Evolutionary conservation across 106 monocot species (phyloP).

Genomic region (Hemerocallis citrina): DNA sequence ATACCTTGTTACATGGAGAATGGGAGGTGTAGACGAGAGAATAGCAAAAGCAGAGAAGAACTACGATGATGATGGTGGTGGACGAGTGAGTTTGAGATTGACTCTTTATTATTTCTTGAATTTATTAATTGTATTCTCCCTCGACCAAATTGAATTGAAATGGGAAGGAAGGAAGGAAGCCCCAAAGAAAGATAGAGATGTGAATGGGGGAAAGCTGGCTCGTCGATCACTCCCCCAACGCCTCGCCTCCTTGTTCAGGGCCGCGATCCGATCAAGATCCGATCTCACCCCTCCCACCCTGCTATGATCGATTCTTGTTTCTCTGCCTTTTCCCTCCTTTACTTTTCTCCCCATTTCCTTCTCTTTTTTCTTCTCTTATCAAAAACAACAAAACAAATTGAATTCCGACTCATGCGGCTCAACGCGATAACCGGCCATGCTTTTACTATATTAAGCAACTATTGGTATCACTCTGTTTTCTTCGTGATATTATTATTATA

Average conservation of each 20-base stretch:
- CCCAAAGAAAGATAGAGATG: neutral
- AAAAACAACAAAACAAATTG: too few relatives aligned
- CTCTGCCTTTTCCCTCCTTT: neutral
- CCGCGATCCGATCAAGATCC: conserved; percentile 3
- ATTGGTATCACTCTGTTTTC: too few relatives aligned
- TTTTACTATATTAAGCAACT: too few relatives aligned
- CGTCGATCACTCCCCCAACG: neutral
- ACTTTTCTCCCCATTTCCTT: neutral
- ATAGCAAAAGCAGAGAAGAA: too few relatives aligned
- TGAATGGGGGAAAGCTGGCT: neutral
- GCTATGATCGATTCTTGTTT: neutral
- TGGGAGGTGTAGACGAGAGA: too few relatives aligned
- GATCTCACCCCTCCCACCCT: conserved; percentile 15
- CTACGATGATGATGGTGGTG: neutral
- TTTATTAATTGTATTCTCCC: too few relatives aligned
- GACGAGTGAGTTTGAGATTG: too few relatives aligned
- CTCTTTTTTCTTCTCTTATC: neutral
- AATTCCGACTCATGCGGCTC: too few relatives aligned
- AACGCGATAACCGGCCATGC: too few relatives aligned
- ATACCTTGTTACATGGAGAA: too few relatives aligned
- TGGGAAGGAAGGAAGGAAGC: conserved; percentile 3
- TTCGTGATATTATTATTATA: too few relatives aligned
- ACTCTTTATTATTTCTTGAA: too few relatives aligned
- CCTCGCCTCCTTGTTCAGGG: conserved; percentile 9
- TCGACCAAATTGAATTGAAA: neutral